Evolutionary conservation across 768 basidiomycete genomes (phyloP).

Genomic region (Cystoderma amianthinum): DNA sequence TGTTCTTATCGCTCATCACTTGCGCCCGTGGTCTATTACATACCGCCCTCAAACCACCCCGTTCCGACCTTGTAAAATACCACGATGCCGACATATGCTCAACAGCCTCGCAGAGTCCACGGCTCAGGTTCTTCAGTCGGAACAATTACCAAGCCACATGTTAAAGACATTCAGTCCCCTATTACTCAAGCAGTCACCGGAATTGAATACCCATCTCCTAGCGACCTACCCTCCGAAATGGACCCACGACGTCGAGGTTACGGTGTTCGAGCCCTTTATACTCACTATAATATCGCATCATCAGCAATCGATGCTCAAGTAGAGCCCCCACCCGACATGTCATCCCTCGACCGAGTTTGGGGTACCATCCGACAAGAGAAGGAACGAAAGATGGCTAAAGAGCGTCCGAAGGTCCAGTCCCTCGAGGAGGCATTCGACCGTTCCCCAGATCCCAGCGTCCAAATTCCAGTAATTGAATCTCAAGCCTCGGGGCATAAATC

Average conservation of each 20-base stretch:
- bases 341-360: conserved; percentile 59
- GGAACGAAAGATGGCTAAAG: conserved; percentile 58
- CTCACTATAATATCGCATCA: conserved; percentile 29
- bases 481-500: conserved; percentile 31
- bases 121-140: background rate
- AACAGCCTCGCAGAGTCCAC: conserved; percentile 19
- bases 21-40: conserved; percentile 4
- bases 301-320: conserved; percentile 34
- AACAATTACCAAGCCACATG: conserved; percentile 5
- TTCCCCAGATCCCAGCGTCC: conserved; percentile 24
- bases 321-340: conserved; percentile 30
- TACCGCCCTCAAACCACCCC: conserved; percentile 4
- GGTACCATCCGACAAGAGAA: conserved; percentile 57
- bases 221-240: conserved; percentile 28
- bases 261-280: conserved; percentile 22
- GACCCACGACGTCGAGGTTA: conserved; percentile 20
- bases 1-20: conserved; percentile 11
- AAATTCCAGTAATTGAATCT: conserved; percentile 30
- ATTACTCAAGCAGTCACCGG: conserved; percentile 41
- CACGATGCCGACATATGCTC: conserved; percentile 15
- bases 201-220: conserved; percentile 36
- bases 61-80: conserved; percentile 7
- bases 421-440: conserved; percentile 39
- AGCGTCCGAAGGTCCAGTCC: conserved; percentile 66
- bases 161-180: conserved; percentile 24